phyloP scores from a whole-genome alignment of 163 green algal species.

The Coccomyxa subellipsoidea region DNA sequence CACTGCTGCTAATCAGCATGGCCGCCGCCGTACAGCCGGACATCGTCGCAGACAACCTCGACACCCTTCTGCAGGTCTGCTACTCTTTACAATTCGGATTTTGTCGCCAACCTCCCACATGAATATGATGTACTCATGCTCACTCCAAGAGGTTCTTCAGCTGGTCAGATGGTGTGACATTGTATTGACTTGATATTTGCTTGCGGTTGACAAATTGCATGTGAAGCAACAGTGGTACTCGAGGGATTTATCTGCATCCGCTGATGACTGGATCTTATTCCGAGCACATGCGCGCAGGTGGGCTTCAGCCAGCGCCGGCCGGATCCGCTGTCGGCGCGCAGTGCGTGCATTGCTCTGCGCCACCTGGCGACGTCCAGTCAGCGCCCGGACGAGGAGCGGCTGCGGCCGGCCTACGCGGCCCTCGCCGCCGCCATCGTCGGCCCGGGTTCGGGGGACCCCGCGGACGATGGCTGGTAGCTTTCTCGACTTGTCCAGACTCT shows the following conservation, averaged over 20 bases:
- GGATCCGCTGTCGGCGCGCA: slow-evolving; percentile 59
- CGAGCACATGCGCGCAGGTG: slow-evolving; percentile 14
- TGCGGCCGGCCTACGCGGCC: slow-evolving; percentile 7
- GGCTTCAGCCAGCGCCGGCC: slow-evolving; percentile 16
- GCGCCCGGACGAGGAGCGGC: not conserved
- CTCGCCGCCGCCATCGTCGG: not conserved
- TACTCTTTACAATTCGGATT: no score
- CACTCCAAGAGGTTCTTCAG: no score
- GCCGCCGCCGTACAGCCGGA: slow-evolving; percentile 39
- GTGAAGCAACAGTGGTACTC: no score
- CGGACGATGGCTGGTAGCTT: slow-evolving; percentile 21
- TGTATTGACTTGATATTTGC: no score
- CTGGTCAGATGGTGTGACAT: no score
- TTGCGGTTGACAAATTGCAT: no score
- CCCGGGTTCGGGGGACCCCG: no score
- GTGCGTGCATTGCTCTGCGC: slow-evolving; percentile 57
- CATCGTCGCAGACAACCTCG: slow-evolving; percentile 41
- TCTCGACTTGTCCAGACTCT: no score
- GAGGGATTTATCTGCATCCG: no score
- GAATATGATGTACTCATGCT: no score
- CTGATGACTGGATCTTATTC: not conserved
- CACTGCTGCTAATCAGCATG: slow-evolving; percentile 61
- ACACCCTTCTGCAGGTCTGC: slow-evolving; percentile 47
- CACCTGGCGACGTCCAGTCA: slow-evolving; percentile 14
- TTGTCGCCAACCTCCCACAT: no score